These are phyloP conservation scores for Saccharomycopsis capsularis DNA, from an alignment of 805 yeast species.

Conservation along the genomic window DNA sequence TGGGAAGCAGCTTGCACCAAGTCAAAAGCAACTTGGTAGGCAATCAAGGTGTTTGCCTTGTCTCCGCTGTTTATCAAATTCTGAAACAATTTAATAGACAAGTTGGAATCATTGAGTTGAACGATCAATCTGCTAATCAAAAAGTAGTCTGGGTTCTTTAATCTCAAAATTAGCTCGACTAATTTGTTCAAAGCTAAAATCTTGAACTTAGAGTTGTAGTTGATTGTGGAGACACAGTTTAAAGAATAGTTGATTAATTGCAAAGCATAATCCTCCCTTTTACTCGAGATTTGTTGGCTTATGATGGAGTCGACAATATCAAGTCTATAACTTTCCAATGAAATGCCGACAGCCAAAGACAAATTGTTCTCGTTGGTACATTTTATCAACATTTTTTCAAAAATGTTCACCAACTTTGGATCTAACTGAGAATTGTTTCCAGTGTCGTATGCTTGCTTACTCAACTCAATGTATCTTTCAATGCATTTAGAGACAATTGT, in stretches of 20 bases:
- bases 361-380: constrained; percentile 67
- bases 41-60: constrained; percentile 46
- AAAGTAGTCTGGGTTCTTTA: constrained; percentile 70
- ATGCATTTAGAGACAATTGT: constrained; percentile 92
- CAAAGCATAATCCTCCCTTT: constrained; percentile 47
- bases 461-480: constrained; percentile 63
- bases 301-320: constrained; percentile 68
- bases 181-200: constrained; percentile 54
- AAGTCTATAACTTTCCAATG: constrained; percentile 80
- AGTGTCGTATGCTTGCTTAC: constrained; percentile 43
- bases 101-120: constrained; percentile 68
- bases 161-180: constrained; percentile 50
- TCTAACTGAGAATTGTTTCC: constrained; percentile 40
- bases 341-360: constrained; percentile 81
- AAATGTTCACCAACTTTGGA: constrained; percentile 56
- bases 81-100: constrained; percentile 65
- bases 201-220: constrained; percentile 61
- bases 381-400: constrained; percentile 79
- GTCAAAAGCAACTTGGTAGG: constrained; percentile 93
- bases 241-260: constrained; percentile 65
- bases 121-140: constrained; percentile 80
- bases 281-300: constrained; percentile 30
- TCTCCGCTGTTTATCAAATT: constrained; percentile 39
- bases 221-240: constrained; percentile 56
- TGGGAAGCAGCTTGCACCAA: constrained; percentile 88